Base-by-base conservation (phyloP, 805 yeast species). In the Lipomyces sp. region DNA sequence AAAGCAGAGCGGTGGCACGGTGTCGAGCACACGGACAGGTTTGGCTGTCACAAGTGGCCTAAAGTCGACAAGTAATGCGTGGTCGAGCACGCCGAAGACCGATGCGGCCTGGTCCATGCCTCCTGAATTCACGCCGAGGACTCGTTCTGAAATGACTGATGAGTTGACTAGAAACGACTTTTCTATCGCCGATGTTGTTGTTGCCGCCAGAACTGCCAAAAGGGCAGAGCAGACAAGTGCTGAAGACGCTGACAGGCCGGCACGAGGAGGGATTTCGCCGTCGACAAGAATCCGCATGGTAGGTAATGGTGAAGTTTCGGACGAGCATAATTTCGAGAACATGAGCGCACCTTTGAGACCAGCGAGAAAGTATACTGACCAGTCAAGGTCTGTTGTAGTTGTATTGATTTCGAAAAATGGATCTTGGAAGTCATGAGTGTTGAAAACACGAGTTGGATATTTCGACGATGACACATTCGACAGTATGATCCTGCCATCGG, bases 61-160 rank as follows among this genome's bases (percentile, higher is more conserved):
- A 78, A 88, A 88, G 69, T 84, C 85, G 34, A 88, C 85, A 70
- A 84, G 81, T 65, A 88, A 75, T 1, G 88, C 88, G 69, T 87
- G 84, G 68, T 80, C 81, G 58, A 76, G 78, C 72, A 83, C 86
- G 30, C 92, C 92, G 71, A 83, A 87, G 32, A 89, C 82, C 0
- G 89, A 85, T 2, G 92, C 92, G 58, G 88, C 83, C 76, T 88
- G 92, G 74, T 88, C 92, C 89, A 88, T 85, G 56, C 92, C 92
- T n/a, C 92, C 93, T 45, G 88, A 86, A 75, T 86, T 88, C 60
- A 88, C 89, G 42, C 92, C 93, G 35, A 88, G 85, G 59, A 85
- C 86, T 77, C 87, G 90, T 74, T 88, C 92, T 53, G 87, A 84
- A 4, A 84, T 86, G 54, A 86, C 87, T 10, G 92, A 86, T 60